These are phyloP conservation scores for Coleophoma cylindrospora DNA, from an alignment of 2,329 filamentous ascomycete species.

Conservation along the genomic window DNA sequence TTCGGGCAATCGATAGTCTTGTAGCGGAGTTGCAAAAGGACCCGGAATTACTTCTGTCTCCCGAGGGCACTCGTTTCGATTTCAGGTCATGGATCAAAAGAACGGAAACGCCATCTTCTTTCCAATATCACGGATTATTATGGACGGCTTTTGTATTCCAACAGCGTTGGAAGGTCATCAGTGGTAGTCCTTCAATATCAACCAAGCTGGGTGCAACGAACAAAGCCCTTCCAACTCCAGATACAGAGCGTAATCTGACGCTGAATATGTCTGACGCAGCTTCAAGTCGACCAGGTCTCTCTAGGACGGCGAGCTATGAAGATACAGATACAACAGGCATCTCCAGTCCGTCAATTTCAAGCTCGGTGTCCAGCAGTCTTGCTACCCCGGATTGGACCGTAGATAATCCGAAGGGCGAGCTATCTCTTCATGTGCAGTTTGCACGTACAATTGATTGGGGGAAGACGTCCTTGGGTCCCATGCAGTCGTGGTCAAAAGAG, in stretches of 20 bases:
- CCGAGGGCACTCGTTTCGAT: conserved; percentile 39
- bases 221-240: conserved; percentile 14
- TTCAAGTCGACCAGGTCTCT: background rate
- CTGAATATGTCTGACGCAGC: background rate
- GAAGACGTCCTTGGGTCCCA: conserved; percentile 66
- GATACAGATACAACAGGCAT: background rate
- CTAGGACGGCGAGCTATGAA: background rate
- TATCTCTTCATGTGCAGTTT: conserved; percentile 67
- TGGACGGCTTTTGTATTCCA: conserved; percentile 68
- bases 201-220: background rate
- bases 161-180: conserved; percentile 62
- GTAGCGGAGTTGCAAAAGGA: conserved; percentile 5
- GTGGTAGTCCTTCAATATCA: conserved; percentile 36
- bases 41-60: conserved; percentile 12
- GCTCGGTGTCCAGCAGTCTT: background rate
- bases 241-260: background rate
- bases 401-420: conserved; percentile 52
- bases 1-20: conserved; percentile 39
- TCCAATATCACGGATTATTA: conserved; percentile 54
- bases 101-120: conserved; percentile 36
- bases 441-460: conserved; percentile 69
- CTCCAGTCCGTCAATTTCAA: too few species aligned
- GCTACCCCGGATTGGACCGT: conserved; percentile 69
- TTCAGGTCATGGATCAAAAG: conserved; percentile 65
- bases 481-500: conserved; percentile 66